Evolutionary conservation across 495 filamentous ascomycete species (phyloP).

Genomic region (Talaromyces thailandensis): DNA sequence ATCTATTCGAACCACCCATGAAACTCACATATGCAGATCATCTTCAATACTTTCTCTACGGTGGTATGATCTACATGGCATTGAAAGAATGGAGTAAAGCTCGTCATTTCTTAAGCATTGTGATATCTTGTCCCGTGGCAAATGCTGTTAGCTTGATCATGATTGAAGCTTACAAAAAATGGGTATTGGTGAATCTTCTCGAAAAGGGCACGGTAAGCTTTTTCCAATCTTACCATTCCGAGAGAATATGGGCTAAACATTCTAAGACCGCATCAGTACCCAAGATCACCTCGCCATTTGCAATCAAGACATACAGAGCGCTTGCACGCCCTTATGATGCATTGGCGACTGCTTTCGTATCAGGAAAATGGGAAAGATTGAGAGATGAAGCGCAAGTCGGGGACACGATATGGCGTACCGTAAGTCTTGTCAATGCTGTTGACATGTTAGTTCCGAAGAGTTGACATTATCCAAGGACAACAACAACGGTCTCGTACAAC

Average conservation of each 20-base stretch:
- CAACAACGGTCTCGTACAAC: constrained; percentile 46
- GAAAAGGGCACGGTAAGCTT: constrained; percentile 53
- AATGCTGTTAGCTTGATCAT: constrained; percentile 61
- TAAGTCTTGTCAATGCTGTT: constrained; percentile 23
- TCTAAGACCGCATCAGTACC: constrained; percentile 30
- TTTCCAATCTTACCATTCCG: constrained; percentile 12
- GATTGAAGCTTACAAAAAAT: constrained; percentile 90
- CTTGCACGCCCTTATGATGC: constrained; percentile 62
- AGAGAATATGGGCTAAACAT: constrained; percentile 11
- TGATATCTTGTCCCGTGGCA: constrained; percentile 54
- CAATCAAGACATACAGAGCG: constrained; percentile 47
- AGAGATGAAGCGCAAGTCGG: constrained; percentile 49
- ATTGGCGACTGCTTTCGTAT: constrained; percentile 60
- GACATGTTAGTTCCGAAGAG: constrained; percentile 7
- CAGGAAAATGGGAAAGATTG: constrained; percentile 45
- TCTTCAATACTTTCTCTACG: constrained; percentile 69
- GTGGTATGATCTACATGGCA: constrained; percentile 71
- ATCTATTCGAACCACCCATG: constrained; percentile 46
- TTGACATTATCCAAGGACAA: constrained; percentile 32
- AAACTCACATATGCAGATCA: constrained; percentile 49
- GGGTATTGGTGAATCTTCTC: constrained; percentile 71
- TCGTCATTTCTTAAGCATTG: constrained; percentile 57
- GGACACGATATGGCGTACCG: constrained; percentile 48
- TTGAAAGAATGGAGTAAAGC: constrained; percentile 65
- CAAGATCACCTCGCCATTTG: constrained; percentile 31